Conservation (phyloP, 495 filamentous ascomycete genomes). For the Diplogelasinospora grovesii region DNA sequence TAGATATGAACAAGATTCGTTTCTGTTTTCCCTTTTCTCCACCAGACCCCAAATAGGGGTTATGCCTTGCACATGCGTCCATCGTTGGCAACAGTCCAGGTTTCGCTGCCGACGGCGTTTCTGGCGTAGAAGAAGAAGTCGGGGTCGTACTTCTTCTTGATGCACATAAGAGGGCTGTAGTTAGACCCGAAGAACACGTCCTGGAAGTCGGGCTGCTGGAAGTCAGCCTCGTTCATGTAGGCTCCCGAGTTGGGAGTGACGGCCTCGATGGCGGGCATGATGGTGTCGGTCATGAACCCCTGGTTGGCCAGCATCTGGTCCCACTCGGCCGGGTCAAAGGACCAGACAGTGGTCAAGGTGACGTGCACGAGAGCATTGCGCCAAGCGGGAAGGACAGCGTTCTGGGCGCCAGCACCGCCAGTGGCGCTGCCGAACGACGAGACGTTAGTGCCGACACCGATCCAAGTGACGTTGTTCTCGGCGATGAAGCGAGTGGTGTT, state of each 20-base stretch:
- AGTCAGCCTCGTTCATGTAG: conserved; percentile 47
- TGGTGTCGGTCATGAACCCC: conserved; percentile 25
- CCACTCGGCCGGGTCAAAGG: conserved; percentile 19
- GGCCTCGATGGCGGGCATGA: conserved; percentile 26
- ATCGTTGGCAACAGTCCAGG: conserved; percentile 15
- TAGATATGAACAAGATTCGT: no score
- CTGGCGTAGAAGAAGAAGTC: conserved; percentile 43
- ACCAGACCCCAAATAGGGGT: no score
- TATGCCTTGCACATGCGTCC: conserved; percentile 25
- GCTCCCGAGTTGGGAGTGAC: conserved; percentile 32
- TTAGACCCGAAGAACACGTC: conserved; percentile 45
- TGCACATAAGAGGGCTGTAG: conserved; percentile 32
- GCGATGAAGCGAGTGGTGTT: conserved; percentile 33
- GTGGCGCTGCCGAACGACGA: conserved; percentile 18
- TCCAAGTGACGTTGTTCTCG: conserved; percentile 32
- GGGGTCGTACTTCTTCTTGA: conserved; percentile 51
- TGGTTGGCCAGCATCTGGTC: conserved; percentile 18
- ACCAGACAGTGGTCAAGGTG: conserved; percentile 19
- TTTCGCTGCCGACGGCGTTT: conserved; percentile 41
- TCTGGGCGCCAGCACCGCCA: conserved; percentile 23
- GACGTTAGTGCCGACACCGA: conserved; percentile 28
- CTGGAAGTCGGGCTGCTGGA: conserved; percentile 45
- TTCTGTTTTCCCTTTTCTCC: no score
- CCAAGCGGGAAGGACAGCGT: conserved; percentile 49
- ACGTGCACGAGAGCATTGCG: conserved; percentile 20